Percentiles rank a stretch among this genome's conserved stretches.
Conservation (phyloP, 169 alveolate species). For the Plasmodium vivax region DNA sequence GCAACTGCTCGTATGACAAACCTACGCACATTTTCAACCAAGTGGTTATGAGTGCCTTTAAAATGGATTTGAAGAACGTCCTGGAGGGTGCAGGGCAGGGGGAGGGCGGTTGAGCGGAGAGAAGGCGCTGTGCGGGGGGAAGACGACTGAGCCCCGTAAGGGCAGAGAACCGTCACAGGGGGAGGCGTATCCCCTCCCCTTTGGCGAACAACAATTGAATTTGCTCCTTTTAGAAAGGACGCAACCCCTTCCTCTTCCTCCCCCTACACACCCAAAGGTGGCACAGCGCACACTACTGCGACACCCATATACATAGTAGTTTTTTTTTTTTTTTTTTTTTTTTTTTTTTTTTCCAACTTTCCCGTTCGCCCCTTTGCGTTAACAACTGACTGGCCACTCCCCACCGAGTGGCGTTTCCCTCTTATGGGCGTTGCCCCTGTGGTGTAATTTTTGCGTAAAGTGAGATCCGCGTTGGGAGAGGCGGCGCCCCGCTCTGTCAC, state of each 20-base stretch:
- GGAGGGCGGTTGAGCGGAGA: not conserved
- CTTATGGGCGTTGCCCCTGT: not conserved
- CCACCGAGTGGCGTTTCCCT: not conserved
- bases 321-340: no score
- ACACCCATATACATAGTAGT: not conserved
- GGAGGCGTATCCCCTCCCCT: not conserved
- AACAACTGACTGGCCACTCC: not conserved
- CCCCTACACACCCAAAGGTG: not conserved
- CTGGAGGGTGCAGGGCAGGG: not conserved
- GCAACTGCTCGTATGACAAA: conserved; percentile 73
- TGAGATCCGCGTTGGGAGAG: not conserved
- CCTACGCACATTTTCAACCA: conserved; percentile 56
- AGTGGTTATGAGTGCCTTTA: conserved; percentile 69
- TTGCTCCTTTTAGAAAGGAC: not conserved
- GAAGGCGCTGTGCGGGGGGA: not conserved
- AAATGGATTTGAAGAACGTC: conserved; percentile 34
- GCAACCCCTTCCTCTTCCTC: not conserved
- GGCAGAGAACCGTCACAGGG: not conserved
- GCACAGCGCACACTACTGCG: not conserved
- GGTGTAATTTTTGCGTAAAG: not conserved
- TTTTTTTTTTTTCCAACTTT: not conserved
- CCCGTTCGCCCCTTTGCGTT: not conserved
- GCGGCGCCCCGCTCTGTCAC: no score
- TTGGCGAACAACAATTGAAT: not conserved
- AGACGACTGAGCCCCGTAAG: no score